Evolutionary conservation across 2,329 filamentous ascomycete genomes (phyloP).

Genomic region (Lomentospora prolificans): DNA sequence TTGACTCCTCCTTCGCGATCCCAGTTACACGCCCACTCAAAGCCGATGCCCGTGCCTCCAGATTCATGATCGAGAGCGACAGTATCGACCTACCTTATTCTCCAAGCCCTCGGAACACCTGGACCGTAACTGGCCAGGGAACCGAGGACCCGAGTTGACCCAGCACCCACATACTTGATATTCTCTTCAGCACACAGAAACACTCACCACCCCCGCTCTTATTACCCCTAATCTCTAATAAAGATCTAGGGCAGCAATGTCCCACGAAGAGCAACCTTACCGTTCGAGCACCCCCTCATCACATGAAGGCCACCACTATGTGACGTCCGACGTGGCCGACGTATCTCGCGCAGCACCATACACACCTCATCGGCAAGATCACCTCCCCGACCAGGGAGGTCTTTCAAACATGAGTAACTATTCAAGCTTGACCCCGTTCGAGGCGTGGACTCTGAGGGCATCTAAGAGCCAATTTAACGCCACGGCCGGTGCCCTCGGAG

Average conservation of each 20-base stretch:
- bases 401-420: background rate
- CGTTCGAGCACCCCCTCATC: background rate
- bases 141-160: constrained; percentile 2
- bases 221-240: background rate
- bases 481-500: constrained; percentile 77
- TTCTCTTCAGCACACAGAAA: background rate
- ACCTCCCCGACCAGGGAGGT: background rate
- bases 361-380: background rate
- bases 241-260: background rate
- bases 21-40: background rate
- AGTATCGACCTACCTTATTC: background rate
- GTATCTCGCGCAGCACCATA: background rate
- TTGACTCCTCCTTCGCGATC: background rate
- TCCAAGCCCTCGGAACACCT: constrained; percentile 5
- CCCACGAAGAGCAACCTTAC: constrained; percentile 2
- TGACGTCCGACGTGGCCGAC: background rate
- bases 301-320: background rate
- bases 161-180: background rate
- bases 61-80: background rate
- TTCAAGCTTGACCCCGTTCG: constrained; percentile 28
- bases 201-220: background rate
- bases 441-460: constrained; percentile 46
- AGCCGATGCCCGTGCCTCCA: background rate
- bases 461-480: constrained; percentile 66
- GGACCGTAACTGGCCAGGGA: constrained; percentile 8